Percentiles rank a stretch among this genome's conserved stretches.
These are phyloP conservation scores for Millerozyma acaciae DNA, from an alignment of 805 yeast genomes.

Conservation along the genomic window DNA sequence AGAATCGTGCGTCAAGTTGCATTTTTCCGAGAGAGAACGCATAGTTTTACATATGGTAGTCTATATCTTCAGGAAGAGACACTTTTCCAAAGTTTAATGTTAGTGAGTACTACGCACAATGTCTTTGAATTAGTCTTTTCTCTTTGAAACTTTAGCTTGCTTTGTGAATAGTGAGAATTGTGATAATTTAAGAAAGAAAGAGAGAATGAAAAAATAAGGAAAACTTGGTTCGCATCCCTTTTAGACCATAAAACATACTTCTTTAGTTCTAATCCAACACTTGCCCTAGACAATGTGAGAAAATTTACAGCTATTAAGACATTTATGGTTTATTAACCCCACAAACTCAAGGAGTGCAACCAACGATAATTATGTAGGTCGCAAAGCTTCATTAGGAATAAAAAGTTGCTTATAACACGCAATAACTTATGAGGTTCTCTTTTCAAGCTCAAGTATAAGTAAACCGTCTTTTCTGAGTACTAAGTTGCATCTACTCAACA, in stretches of 20 bases:
- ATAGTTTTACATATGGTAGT: not conserved
- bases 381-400: not conserved
- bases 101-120: not conserved
- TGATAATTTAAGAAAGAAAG: not conserved
- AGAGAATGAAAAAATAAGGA: not conserved
- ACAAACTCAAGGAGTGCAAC: not conserved
- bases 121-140: not conserved
- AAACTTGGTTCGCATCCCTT: not conserved
- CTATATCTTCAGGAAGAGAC: not conserved
- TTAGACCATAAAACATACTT: not conserved
- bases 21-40: not conserved
- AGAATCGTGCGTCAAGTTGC: slow-evolving; percentile 1
- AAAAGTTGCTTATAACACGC: not conserved
- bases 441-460: slow-evolving; percentile 1
- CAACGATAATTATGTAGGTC: not conserved
- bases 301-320: not conserved
- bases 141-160: not conserved
- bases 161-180: not conserved
- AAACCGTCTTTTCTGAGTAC: not conserved
- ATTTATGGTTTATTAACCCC: not conserved
- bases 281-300: not conserved
- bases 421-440: not conserved
- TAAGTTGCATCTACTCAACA: not conserved
- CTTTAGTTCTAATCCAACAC: not conserved
- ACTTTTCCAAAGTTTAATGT: not conserved